Evolutionary conservation across 2,329 filamentous ascomycete species (phyloP), one percentile per base, ranked within the genome.

Genomic region (Neofusicoccum laricinum): DNA sequence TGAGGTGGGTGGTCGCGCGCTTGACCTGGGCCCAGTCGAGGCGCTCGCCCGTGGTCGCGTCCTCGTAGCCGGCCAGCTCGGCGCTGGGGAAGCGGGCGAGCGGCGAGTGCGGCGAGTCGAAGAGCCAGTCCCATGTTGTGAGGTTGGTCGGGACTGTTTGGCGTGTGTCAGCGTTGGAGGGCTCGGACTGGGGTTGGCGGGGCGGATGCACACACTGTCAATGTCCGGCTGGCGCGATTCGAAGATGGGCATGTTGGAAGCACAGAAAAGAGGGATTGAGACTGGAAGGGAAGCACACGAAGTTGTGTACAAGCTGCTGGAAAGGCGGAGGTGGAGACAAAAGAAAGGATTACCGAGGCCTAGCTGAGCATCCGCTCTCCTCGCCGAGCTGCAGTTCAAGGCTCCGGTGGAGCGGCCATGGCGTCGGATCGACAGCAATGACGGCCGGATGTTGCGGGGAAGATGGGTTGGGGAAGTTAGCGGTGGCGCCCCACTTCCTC

Each of bases 71-170:
- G 15, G 78, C 79, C 49, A 86, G 77, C 38, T 80, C 71, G 32
- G 71, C 70, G 17, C 74, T 70, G 1, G 73, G 75, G 55, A 73
- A 75, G 2, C 77, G 78, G 17, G 72, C 72, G 14, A 85, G 69
- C 1, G 82, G 82, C 1, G 83, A 86, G 68, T 82, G 82, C 4
- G 79, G 71, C 0, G 83, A 84, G 68, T 86, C 82, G 71, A 88
- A 87, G 12, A 88, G 79, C 83, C 84, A 89, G 68, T 85, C 80
- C 86, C 86, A 89, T 45, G 86, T 81, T 7, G 85, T 82, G 30
- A 86, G 70, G 65, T 84, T 74, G 41, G 78, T 78, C 11, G 85
- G 85, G 4, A 86, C 84, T 86, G 63, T 10, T 2, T 25, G 15
- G 30, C 61, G 68, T 58, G 70, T 66, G 46, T 17, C 30, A 17